Base-by-base conservation (phyloP, 768 basidiomycete genomes). In the Exidia glandulosa region DNA sequence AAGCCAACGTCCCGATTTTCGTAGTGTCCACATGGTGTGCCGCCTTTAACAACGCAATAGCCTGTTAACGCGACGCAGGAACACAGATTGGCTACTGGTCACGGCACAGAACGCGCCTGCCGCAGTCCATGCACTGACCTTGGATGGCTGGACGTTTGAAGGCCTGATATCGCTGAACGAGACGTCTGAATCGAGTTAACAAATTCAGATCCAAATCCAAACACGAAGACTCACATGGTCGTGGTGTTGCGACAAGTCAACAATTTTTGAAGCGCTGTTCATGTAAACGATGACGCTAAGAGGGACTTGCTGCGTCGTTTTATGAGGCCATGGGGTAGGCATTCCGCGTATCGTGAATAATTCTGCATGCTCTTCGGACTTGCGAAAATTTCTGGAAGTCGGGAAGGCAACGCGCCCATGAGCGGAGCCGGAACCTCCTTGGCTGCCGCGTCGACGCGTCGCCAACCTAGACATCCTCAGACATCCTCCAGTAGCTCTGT, bases 71-170 rank as follows among this genome's bases (percentile, higher is more conserved):
- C 14, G 27, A 54, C 31, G 25, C 61, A 86, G 83, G 83, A 83
- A 85, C 67, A 86, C 85, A 4, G 85, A 86, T 66, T 84, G 82
- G 66, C 71, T 86, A 12, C 69, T 86, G 29, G 77, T 87, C 25
- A 79, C 81, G 16, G 72, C 70, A 57, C 76, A 73, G 32, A 74
- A 74, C 66, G 64, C 75, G 7, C 63, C 67, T 29, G 70, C 72
- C 25, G 82, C 81, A 5, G 70, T 79, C 3, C 59, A 68, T 30
- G 74, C 73, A 2, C 71, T 86, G 32, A 69, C 71, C 56, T 62
- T 66, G 32, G 81, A 85, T 66, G 82, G 81, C 2, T 86, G 85
- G 83, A 68, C 63, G 30, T 78, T 80, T 66, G 45, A 14, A 19
- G 9, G 23, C 19, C 41, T 19, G 16, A 5, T 19, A 23, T 6